Conservation (phyloP, 805 yeast species). For the Cyberlindnera amylophila region DNA sequence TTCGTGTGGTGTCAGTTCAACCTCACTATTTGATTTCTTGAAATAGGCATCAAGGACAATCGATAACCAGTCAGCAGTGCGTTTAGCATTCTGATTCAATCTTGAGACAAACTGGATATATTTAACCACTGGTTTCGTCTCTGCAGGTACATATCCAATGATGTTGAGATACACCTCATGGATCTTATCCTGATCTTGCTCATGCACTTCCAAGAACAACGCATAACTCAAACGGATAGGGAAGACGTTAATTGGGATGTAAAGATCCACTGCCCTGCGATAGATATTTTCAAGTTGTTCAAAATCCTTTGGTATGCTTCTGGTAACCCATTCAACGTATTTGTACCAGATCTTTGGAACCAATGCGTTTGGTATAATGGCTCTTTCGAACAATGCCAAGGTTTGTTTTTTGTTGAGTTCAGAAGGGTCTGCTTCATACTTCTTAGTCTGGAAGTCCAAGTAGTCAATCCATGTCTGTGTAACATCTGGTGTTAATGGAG, state of each 20-base stretch:
- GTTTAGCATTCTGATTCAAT: conserved; percentile 20
- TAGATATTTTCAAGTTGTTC: conserved; percentile 42
- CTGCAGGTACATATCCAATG: conserved; percentile 12
- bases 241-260: conserved; percentile 27
- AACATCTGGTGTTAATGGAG: conserved; percentile 40
- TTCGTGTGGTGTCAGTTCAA: conserved; percentile 13
- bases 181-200: conserved; percentile 13
- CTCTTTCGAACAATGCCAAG: conserved; percentile 61
- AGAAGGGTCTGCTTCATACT: conserved; percentile 23
- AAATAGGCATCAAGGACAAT: not conserved
- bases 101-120: conserved; percentile 23
- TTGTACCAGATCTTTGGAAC: conserved; percentile 64
- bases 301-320: conserved; percentile 24
- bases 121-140: conserved; percentile 19
- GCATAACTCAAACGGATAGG: conserved; percentile 24
- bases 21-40: conserved; percentile 8
- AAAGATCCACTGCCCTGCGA: conserved; percentile 45
- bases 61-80: conserved; percentile 11
- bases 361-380: conserved; percentile 63
- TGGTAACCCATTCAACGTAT: conserved; percentile 53
- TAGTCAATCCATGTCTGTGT: conserved; percentile 59
- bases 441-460: conserved; percentile 47
- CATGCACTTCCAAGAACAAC: conserved; percentile 16
- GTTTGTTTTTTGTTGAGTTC: conserved; percentile 27
- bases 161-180: conserved; percentile 22